A percentile compares a stretch with the other conserved stretches of the same genome.
These are phyloP conservation scores for Dioscorea alata DNA, from an alignment of 106 monocot species.

Conservation along the genomic window DNA sequence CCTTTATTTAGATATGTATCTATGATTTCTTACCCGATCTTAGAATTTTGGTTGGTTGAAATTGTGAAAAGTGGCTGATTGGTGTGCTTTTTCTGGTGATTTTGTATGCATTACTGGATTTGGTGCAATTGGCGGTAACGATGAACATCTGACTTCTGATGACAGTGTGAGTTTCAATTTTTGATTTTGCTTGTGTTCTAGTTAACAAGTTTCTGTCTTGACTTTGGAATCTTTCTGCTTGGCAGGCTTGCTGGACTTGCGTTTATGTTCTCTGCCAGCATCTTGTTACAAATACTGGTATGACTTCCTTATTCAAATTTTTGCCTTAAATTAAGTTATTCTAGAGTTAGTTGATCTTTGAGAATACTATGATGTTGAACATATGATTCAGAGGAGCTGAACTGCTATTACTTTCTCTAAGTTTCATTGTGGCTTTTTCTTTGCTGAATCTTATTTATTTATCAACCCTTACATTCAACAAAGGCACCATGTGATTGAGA, in stretches of 20 bases:
- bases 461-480: too few species aligned
- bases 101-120: not conserved
- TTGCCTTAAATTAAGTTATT: not conserved
- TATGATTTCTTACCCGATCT: not conserved
- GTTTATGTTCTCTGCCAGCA: slow-evolving; percentile 95
- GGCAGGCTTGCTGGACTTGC: slow-evolving; percentile 89
- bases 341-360: not conserved
- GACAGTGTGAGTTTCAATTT: slow-evolving; percentile 2
- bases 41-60: not conserved
- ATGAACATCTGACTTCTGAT: too few species aligned
- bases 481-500: too few species aligned
- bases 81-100: not conserved
- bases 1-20: not conserved
- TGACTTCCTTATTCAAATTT: not conserved
- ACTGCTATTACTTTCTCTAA: too few species aligned
- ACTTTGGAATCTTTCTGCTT: slow-evolving; percentile 7
- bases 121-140: not conserved
- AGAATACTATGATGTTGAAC: too few species aligned
- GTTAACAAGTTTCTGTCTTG: not conserved
- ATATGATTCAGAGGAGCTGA: too few species aligned
- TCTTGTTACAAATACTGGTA: slow-evolving; percentile 92
- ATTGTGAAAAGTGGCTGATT: not conserved
- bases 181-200: not conserved
- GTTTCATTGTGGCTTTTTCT: too few species aligned
- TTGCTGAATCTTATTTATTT: too few species aligned